Conservation (phyloP, 805 yeast species). For the Pichia sporocuriosa region DNA sequence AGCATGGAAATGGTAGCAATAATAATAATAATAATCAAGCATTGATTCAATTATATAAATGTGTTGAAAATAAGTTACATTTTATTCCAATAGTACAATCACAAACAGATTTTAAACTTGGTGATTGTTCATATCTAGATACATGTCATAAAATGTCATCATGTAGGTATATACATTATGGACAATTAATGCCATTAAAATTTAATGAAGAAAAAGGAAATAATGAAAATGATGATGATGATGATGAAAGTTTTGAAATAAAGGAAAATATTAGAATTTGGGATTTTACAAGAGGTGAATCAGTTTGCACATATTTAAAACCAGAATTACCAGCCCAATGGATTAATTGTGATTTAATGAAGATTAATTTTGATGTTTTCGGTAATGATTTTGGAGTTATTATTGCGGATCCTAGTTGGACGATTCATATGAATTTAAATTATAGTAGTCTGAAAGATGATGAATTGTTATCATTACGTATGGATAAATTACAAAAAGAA, state of each 20-base stretch:
- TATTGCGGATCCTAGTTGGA: constrained; percentile 96
- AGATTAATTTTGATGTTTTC: constrained; percentile 58
- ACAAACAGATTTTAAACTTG: constrained; percentile 65
- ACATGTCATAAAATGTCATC: constrained; percentile 82
- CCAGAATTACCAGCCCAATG: constrained; percentile 57
- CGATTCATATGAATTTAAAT: constrained; percentile 80
- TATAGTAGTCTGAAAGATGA: constrained; percentile 73
- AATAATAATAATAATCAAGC: constrained; percentile 1
- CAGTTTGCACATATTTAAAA: constrained; percentile 24
- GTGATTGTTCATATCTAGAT: constrained; percentile 91
- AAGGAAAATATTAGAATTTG: constrained; percentile 19
- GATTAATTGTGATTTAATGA: constrained; percentile 79
- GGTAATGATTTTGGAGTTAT: constrained; percentile 76
- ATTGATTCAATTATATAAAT: constrained; percentile 22
- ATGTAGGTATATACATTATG: constrained; percentile 79
- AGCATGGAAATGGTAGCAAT: too few relatives aligned
- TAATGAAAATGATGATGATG: constrained; percentile 2
- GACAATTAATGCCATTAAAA: constrained; percentile 38
- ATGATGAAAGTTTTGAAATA: constrained; percentile 11
- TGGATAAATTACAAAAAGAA: constrained; percentile 68
- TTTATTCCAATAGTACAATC: constrained; percentile 46
- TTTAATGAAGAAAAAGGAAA: constrained; percentile 1
- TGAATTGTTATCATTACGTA: constrained; percentile 60
- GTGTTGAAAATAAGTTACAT: constrained; percentile 37
- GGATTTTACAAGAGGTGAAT: constrained; percentile 46